Evolutionary conservation across 2,329 filamentous ascomycete species (phyloP), one percentile per base, ranked within the genome.

Genomic region (Sphaerulina musiva): DNA sequence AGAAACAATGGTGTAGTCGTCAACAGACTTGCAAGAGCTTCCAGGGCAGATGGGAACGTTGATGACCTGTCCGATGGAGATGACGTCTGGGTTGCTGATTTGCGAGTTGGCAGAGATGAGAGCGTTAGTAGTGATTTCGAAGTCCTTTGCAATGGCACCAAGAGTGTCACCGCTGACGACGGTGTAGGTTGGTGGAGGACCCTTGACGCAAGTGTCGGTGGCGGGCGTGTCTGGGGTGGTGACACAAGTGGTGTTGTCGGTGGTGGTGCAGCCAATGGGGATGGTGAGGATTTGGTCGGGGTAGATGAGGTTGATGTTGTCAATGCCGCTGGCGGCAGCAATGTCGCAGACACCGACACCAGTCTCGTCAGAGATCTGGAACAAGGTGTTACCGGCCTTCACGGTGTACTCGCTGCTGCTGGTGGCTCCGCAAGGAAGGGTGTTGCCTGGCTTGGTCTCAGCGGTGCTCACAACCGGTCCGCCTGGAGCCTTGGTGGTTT

Each of bases 291-390:
- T 55, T 39, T 65, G 57, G 45, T 61, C 64, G 40, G 63, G 65
- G 42, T 54, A 44, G 48, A 70, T 69, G 26, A 64, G 58, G 48
- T 70, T 70, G 14, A 69, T 68, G 58, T 70, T 68, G 20, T 58
- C 50, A 53, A 72, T 62, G 42, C 63, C 62, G 61, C 69, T 65
- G 39, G 45, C 42, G 8, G 46, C 51, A 11, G 61, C 62, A 41
- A 65, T 64, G 53, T 65, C 59, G 59, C 63, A 65, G 43, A 64
- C 59, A 26, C 63, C 63, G n/a, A 59, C 59, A 32, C 54, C 58
- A 58, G 47, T 62, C 6, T 44, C 32, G 11, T 43, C n/a, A 20
- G 59, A 56, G 48, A 65, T 61, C 26, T n/a, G 52, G 29, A 43
- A 55, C 48, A 65, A 58, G 26, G 59, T 64, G 47, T 64, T 59